Evolutionary conservation across 768 basidiomycete species (phyloP).

Genomic region (Amanita inopinata): DNA sequence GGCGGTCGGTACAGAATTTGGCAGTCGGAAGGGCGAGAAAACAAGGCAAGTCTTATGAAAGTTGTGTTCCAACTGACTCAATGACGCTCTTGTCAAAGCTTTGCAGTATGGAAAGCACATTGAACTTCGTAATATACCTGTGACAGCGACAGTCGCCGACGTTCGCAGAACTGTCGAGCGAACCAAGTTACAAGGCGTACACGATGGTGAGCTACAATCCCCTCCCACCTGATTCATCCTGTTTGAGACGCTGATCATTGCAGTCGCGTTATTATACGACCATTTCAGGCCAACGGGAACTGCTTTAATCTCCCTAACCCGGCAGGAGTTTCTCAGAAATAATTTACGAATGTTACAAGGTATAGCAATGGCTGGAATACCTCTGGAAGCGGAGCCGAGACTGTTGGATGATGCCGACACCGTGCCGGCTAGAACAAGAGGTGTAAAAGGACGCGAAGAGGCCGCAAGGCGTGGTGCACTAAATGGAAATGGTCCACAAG

Average conservation of each 20-base stretch:
- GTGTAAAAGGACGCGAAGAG: slow-evolving; percentile 21
- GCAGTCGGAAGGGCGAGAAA: background rate
- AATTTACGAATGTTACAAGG: slow-evolving; percentile 34
- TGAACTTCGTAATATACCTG: slow-evolving; percentile 38
- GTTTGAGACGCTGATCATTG: slow-evolving; percentile 2
- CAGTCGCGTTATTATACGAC: slow-evolving; percentile 52
- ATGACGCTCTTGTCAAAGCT: slow-evolving; percentile 10
- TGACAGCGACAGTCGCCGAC: slow-evolving; percentile 45
- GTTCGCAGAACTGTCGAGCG: slow-evolving; percentile 34
- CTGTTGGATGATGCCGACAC: slow-evolving; percentile 11
- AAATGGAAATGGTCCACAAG: slow-evolving; percentile 39
- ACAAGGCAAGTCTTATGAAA: background rate
- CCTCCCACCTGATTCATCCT: background rate
- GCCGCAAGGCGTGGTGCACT: slow-evolving; percentile 17
- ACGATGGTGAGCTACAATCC: slow-evolving; percentile 25
- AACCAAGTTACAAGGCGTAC: slow-evolving; percentile 34
- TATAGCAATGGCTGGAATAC: slow-evolving; percentile 35
- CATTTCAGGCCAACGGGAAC: slow-evolving; percentile 50
- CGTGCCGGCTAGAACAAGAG: slow-evolving; percentile 15
- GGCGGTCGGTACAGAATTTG: background rate
- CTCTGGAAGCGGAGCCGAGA: slow-evolving; percentile 25
- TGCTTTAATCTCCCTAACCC: slow-evolving; percentile 47
- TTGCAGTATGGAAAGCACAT: slow-evolving; percentile 29
- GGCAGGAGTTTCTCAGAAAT: slow-evolving; percentile 31
- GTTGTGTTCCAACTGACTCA: background rate